Base-by-base conservation (phyloP, 2,329 filamentous ascomycete species). In the Trichoderma koningii region DNA sequence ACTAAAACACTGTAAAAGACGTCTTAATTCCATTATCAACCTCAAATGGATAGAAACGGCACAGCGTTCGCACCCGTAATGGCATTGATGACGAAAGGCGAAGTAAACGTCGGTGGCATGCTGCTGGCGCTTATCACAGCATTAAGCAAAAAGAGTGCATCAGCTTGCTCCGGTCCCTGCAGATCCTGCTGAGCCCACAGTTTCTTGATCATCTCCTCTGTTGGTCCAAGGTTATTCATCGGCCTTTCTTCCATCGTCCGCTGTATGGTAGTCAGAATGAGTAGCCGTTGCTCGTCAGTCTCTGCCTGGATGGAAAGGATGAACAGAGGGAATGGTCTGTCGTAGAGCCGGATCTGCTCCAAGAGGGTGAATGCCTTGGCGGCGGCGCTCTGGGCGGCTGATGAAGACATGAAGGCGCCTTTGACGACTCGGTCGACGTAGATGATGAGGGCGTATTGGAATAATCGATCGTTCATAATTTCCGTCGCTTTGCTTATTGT, bases 101-200 rank as follows among this genome's bases (percentile, higher is more conserved):
- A 63, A 10, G 64, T 63, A 2, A 66, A 66, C 5, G 64, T 63
- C 14, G 64, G 64, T 7, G 64, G 64, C 41, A 63, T 56, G 15
- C 51, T 55, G 48, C 38, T 63, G 10, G 64, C 50, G 44, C 64
- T 66, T 23, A 66, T 53, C 26, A 66, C 59, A 4, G 64, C 64
- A 17, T 66, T 66, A 2, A 66, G 52, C 17, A 66, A 38, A 19
- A 63, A 63, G 5, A 66, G 51, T 2, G 64, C 64, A 28, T 66
- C 64, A 2, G 59, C 64, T 34, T 66, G 64, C 19, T 66, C 64
- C 6, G 45, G 44, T 6, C 64, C 64, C 23, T 66, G 60, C 60
- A 66, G 55, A 15, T 66, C 64, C 12, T 66, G 64, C 44, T 64
- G 59, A 17, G 61, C 64, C 64, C 64, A 66, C 21, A 64, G 21